Base-by-base conservation (phyloP, 192 early-diverging fungal genomes). In the Coemansia aciculifera region DNA sequence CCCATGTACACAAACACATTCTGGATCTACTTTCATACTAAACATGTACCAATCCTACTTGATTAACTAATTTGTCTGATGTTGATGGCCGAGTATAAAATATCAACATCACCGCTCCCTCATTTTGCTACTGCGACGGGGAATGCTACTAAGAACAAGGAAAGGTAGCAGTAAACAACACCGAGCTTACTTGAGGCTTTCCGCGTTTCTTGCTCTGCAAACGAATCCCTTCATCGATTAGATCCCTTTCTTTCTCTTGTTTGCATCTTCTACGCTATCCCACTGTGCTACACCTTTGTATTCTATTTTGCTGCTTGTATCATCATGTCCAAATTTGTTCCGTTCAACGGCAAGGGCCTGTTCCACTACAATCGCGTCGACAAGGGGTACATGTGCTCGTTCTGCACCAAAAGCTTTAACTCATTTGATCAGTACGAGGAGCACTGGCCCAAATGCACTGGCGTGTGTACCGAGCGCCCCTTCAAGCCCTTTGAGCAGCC, bases 381-480 rank as follows among this genome's bases (percentile, higher is more conserved):
- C 27, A 48, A 32, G 39, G 66, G 65, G 11, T 70, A 68, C 24
- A 1, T 59, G 21, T 81, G 79, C 67, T 67, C 42, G 0, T 81
- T 77, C 19, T 81, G 79, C 66, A 39, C 61, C 52, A 81, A 81
- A 32, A 54, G 62, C 32, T 63, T 73, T 42, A 69, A 63, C 17
- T 63, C 71, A 43, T 74, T 77, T 62, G 65, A 27, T 1, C 62
- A 54, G 29, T 81, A 77, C 68, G 79, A 81, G 39, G 17, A 46
- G 36, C 79, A 81, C 63, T 81, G 79, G 79, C 79, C 79, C 1
- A 77, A 73, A 49, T 81, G 79, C 65, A 77, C 71, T 3, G 79
- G 79, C 15, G 62, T 81, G n/a, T 81, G 79, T 68, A 67, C 73
- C 36, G 79, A 81, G 63, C 62, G 71, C 10, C 39, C 54, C 17